Evolutionary conservation across 176 grass and related monocot species (phyloP).

Genomic region (Juncus inflexus): DNA sequence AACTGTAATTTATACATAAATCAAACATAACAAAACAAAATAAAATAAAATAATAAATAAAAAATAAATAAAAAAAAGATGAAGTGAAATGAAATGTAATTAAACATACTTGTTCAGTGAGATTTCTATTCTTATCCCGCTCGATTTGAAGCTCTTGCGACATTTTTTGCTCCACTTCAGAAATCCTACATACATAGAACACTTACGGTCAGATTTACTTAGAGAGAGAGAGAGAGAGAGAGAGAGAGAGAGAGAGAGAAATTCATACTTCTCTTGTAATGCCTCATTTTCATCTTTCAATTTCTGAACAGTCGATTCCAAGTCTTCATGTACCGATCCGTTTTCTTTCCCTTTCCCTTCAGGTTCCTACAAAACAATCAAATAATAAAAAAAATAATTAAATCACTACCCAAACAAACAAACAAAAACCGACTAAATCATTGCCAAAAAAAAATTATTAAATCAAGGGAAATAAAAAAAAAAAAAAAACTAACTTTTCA

Average conservation of each 20-base stretch:
- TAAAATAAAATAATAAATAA: no score
- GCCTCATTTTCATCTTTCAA: conserved; percentile 67
- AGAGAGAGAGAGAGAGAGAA: conserved; percentile 18
- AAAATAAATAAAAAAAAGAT: neutral
- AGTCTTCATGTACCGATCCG: conserved; percentile 16
- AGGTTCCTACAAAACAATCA: conserved; percentile 36
- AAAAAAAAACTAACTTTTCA: neutral
- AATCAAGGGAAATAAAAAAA: neutral
- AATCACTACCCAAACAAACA: neutral
- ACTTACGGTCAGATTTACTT: conserved; percentile 16
- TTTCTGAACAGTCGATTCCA: conserved; percentile 40
- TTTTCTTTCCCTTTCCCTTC: conserved; percentile 30
- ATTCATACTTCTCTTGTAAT: conserved; percentile 74
- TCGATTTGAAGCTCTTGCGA: conserved; percentile 55
- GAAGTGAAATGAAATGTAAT: conserved; percentile 12
- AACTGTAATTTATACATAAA: conserved; percentile 38
- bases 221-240: conserved; percentile 24
- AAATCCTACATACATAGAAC: conserved; percentile 49
- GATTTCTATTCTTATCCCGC: conserved; percentile 56
- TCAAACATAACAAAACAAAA: no score
- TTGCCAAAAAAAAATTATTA: conserved; percentile 2
- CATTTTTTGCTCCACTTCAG: conserved; percentile 44
- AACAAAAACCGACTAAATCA: neutral
- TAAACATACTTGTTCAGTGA: conserved; percentile 64
- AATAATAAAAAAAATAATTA: neutral